Evolutionary conservation across 805 yeast species (phyloP), one percentile per base, ranked within the genome.

Genomic region (Metschnikowia peoriensis): DNA sequence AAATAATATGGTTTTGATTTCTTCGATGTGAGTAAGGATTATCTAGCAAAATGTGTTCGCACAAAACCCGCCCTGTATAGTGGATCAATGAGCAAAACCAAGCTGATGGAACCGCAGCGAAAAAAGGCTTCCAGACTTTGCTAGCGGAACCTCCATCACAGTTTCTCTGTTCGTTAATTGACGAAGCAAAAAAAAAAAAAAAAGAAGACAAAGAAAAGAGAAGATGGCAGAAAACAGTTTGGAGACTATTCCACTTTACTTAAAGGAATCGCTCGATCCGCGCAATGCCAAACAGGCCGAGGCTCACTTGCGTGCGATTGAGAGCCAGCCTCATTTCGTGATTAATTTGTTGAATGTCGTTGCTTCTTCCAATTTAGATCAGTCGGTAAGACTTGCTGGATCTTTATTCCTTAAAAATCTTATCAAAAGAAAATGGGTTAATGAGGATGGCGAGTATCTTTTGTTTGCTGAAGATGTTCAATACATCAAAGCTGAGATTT

Each of bases 351-450:
- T 94, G 50, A 91, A 88, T 63, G 81, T 92, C 15, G 88, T 91
- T 35, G 90, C 96, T 5, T 78, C 87, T 14, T 64, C 75, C 32
- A 76, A 77, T 41, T 63, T 84, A 41, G 77, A 80, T 3, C 65
- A 68, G 6, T 73, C 88, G 1, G 81, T 87, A 1, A 78, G 97
- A 55, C 73, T 92, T 45, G 97, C 99, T 1, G 96, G 89, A 16
- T 90, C 97, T 0, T 73, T 96, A 49, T 91, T 87, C 69, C 90
- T 94, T 72, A 94, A 94, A 67, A 94, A 94, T 67, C 79, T 90
- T 55, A 78, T 94, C 57, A 86, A 82, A 61, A 76, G 97, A 47
- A 85, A 81, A 61, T 94, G 97, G 97, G 85, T 88, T 47, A 91
- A 91, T 68, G 96, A 89, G 59, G 87, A 89, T 49, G 98, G 99